phyloP scores from a whole-genome alignment of 805 yeast species.

The Kazachstania taianensis region DNA sequence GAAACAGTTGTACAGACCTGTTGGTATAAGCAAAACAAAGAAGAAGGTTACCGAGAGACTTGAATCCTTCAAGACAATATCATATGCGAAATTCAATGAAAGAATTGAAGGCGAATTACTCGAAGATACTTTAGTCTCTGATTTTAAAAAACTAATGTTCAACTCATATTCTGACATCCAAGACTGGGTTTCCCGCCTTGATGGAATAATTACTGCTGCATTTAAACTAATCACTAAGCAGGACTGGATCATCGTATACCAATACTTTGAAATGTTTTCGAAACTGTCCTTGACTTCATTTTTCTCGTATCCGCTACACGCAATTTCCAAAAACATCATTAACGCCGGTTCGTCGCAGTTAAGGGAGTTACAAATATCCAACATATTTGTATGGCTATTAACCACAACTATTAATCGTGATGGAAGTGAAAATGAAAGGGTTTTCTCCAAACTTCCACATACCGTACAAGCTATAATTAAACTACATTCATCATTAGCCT shows the following conservation, averaged over 20 bases:
- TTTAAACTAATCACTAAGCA: constrained; percentile 39
- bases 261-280: constrained; percentile 60
- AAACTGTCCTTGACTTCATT: constrained; percentile 47
- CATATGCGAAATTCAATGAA: constrained; percentile 12
- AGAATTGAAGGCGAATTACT: constrained; percentile 5
- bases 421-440: constrained; percentile 26
- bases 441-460: constrained; percentile 49
- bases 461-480: constrained; percentile 56
- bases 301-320: constrained; percentile 30
- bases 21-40: constrained; percentile 18
- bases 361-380: constrained; percentile 51
- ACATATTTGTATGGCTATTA: constrained; percentile 62
- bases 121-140: constrained; percentile 7
- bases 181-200: constrained; percentile 52
- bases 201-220: constrained; percentile 47
- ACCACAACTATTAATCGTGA: constrained; percentile 39
- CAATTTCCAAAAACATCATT: constrained; percentile 12
- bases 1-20: constrained; percentile 59
- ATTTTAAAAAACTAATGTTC: constrained; percentile 12
- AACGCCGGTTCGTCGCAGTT: constrained; percentile 27
- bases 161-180: constrained; percentile 38
- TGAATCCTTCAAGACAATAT: constrained; percentile 11
- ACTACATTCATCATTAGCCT: constrained; percentile 56
- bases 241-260: constrained; percentile 75
- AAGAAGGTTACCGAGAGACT: constrained; percentile 16